Evolutionary conservation across 805 yeast species (phyloP).

Genomic region (Debaryomyces prosopidis): DNA sequence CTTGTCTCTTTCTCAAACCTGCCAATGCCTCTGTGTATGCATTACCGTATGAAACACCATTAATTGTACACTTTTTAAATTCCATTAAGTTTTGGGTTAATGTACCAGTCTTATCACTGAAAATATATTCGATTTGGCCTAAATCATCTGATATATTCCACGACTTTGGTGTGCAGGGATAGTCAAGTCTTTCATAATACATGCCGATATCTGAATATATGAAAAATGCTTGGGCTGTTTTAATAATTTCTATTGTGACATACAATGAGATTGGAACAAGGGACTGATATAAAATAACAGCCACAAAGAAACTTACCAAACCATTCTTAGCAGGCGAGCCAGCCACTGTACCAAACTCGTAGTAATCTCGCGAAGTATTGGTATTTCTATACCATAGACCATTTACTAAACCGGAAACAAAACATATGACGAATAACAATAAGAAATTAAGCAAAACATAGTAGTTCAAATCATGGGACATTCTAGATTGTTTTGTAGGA

Average conservation of each 20-base stretch:
- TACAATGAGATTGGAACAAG: constrained; percentile 82
- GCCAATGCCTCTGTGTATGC: constrained; percentile 85
- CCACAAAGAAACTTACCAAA: constrained; percentile 70
- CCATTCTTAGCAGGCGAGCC: constrained; percentile 69
- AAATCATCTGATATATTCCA: constrained; percentile 87
- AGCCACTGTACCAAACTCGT: constrained; percentile 71
- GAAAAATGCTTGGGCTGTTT: constrained; percentile 79
- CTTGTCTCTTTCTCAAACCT: constrained; percentile 76
- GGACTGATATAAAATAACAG: constrained; percentile 73
- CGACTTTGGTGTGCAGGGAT: constrained; percentile 80
- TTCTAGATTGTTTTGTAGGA: constrained; percentile 74
- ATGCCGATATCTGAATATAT: constrained; percentile 73
- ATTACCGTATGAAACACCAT: constrained; percentile 70
- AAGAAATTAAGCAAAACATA: constrained; percentile 68
- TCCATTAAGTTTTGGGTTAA: constrained; percentile 85
- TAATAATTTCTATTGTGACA: constrained; percentile 79
- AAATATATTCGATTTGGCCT: constrained; percentile 83
- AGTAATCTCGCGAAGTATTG: constrained; percentile 56
- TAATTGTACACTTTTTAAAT: constrained; percentile 76
- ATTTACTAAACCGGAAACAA: constrained; percentile 68
- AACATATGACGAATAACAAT: constrained; percentile 64
- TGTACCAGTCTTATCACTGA: constrained; percentile 85
- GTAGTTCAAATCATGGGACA: constrained; percentile 69
- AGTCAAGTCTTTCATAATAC: constrained; percentile 69
- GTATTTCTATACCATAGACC: constrained; percentile 58